Base-by-base conservation (phyloP, 345 rosid genomes). In the Linum tenue region DNA sequence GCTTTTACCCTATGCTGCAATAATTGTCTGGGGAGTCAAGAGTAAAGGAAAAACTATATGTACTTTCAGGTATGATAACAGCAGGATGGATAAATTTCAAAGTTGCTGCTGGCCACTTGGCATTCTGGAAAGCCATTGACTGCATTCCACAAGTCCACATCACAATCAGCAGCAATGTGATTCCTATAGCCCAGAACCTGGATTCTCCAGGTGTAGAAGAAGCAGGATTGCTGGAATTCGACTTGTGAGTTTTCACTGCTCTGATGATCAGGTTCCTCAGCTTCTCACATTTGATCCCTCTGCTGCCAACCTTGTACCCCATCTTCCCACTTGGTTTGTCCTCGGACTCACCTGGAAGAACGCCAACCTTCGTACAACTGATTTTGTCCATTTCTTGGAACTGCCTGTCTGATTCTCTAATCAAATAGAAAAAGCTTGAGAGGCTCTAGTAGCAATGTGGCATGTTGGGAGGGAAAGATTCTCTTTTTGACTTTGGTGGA, bases 221-320 rank as follows among this genome's bases (percentile, higher is more conserved):
- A 48, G 14, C 53, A 48, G 11, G 14, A 48, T 48, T 48, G 53
- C 14, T 48, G 14, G 53, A 6, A 48, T 48, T 48, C 53, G 53
- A 4, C 53, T 10, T 48, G 53, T 48, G 53, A 48, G 53, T 15
- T 3, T 48, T 48, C 12, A 9, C 53, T 15, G 53, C 61, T 37
- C 57, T 64, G 56, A 11, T 39, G 7, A 67, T 48, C 66, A 41
- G 37, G 38, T 22, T 55, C 68, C 55, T 70, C 69, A 67, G 31
- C 66, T 58, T 59, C 41, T 63, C 71, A 9, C 53, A 22, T 31
- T 60, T 63, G 37, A 42, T 58, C 62, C 67, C 37, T 22, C 55
- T 39, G 16, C 11, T 3, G 8, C 31, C 22, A 42, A 50, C n/a
- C 66, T 59, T 69, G 36, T 48, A 11, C 39, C 50, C 57, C 51